Base-by-base conservation (phyloP, 2,329 filamentous ascomycete species). In the Zarea fungicola region DNA sequence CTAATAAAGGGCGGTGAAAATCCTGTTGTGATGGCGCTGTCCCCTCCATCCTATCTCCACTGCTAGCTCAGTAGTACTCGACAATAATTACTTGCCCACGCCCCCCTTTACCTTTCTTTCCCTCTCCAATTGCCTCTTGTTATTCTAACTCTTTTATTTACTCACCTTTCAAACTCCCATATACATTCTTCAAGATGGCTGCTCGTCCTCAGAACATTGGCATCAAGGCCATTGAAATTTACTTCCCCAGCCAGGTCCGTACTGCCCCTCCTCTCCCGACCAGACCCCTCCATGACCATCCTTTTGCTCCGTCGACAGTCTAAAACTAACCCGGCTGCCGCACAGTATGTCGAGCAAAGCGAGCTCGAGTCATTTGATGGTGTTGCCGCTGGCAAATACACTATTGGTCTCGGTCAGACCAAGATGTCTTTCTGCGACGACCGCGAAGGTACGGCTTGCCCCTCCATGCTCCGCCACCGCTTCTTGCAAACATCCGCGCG, bases 381-480 rank as follows among this genome's bases (percentile, higher is more conserved):
- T 67, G 87, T 89, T 62, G 80, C 80, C 66, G 68, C 82, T 50
- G 88, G 88, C 58, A 93, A 93, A 74, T 93, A 93, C 78, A 93
- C 88, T 63, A 92, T 93, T 72, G 88, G 88, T 68, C 84, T 93
- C 50, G 88, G 88, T 62, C 88, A 93, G 79, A 92, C 86, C 65
- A 89, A 87, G 75, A 93, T 93, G 88, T 85, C 83, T 76, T 93
- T 93, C 74, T 92, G 88, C 68, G 88, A 93, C 71, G 88, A 93
- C 65, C 83, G 87, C 65, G 88, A 93, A 76, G 87, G 87, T 90
- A 68, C 69, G 75, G 42, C 51, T 39, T 47, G 39, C 44, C 39
- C 44, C 49, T 52, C 42, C 50, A 31, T 49, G 48, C 49, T 50
- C 50, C 35, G 39, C 44, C 42, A 31, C 45, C 26, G 43, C 48